Evolutionary conservation across 441 rosid genomes (phyloP).

Genomic region (Biscutella auriculata): DNA sequence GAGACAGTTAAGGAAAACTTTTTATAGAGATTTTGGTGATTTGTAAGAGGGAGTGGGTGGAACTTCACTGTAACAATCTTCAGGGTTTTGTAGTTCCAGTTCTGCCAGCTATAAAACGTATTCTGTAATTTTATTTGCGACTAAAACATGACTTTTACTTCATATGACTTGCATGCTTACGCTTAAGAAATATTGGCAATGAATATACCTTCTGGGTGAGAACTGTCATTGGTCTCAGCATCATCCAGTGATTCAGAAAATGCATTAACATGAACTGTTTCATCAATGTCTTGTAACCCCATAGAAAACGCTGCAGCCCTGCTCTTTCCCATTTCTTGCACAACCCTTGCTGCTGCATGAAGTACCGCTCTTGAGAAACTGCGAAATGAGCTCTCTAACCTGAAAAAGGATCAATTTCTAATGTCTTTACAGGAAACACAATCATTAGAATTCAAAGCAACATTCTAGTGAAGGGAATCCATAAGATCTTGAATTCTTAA

Average conservation of each 20-base stretch:
- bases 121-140: too few species aligned
- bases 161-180: neutral
- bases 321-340: slow-evolving; percentile 98
- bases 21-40: too few species aligned
- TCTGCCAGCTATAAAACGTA: too few species aligned
- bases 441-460: slow-evolving; percentile 3
- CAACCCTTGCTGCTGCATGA: slow-evolving; percentile 99
- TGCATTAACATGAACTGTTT: slow-evolving; percentile 60
- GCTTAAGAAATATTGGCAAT: neutral
- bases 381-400: slow-evolving; percentile 98
- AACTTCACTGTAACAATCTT: too few species aligned
- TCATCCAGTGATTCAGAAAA: slow-evolving; percentile 58
- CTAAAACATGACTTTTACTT: neutral
- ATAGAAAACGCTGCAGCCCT: slow-evolving; percentile 95
- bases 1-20: neutral
- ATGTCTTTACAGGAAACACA: slow-evolving; percentile 2
- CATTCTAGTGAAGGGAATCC: slow-evolving; percentile 12
- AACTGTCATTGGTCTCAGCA: slow-evolving; percentile 64
- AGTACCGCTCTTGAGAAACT: slow-evolving; percentile 99
- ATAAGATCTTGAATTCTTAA: neutral
- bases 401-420: slow-evolving; percentile 22
- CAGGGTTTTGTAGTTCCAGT: too few species aligned
- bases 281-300: slow-evolving; percentile 93
- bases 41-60: too few species aligned
- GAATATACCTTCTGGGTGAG: slow-evolving; percentile 75